Evolutionary conservation across 805 yeast genomes (phyloP).

Genomic region (Metschnikowia noctiluminum): DNA sequence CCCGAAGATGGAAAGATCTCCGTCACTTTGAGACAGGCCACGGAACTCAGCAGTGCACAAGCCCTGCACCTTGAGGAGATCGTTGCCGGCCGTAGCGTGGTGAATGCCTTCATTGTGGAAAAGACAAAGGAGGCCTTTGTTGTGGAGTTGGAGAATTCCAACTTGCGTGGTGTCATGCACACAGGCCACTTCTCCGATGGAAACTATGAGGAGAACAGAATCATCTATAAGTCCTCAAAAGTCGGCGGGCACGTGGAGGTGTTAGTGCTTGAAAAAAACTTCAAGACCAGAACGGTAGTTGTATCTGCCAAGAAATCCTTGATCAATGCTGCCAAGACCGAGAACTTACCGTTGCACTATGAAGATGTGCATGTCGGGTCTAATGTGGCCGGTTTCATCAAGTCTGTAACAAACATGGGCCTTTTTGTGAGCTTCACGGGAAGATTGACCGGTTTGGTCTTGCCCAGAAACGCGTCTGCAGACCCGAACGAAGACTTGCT

Average conservation of each 20-base stretch:
- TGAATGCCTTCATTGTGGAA: slow-evolving; percentile 61
- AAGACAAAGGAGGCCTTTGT: slow-evolving; percentile 71
- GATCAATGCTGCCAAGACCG: slow-evolving; percentile 56
- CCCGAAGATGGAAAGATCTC: slow-evolving; percentile 50
- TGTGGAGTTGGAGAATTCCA: slow-evolving; percentile 52
- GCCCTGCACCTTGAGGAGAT: slow-evolving; percentile 43
- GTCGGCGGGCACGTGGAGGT: slow-evolving; percentile 63
- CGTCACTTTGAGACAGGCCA: slow-evolving; percentile 72
- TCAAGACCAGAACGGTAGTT: slow-evolving; percentile 56
- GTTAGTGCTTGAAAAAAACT: slow-evolving; percentile 65
- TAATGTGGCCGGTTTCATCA: slow-evolving; percentile 68
- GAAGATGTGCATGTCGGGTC: slow-evolving; percentile 53
- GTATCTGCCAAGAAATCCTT: slow-evolving; percentile 65
- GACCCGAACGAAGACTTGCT: slow-evolving; percentile 49
- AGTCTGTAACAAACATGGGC: slow-evolving; percentile 75
- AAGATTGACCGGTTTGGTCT: slow-evolving; percentile 75
- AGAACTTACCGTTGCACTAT: slow-evolving; percentile 54
- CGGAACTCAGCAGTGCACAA: slow-evolving; percentile 48
- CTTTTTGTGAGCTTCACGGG: slow-evolving; percentile 80
- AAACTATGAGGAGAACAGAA: slow-evolving; percentile 69
- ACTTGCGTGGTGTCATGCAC: slow-evolving; percentile 64
- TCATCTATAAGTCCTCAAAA: slow-evolving; percentile 54
- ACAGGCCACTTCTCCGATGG: slow-evolving; percentile 78
- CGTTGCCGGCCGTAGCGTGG: slow-evolving; percentile 59
- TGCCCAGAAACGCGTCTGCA: slow-evolving; percentile 66